Conservation (phyloP, 2,329 filamentous ascomycete genomes). For the Paramyrothecium roridum region DNA sequence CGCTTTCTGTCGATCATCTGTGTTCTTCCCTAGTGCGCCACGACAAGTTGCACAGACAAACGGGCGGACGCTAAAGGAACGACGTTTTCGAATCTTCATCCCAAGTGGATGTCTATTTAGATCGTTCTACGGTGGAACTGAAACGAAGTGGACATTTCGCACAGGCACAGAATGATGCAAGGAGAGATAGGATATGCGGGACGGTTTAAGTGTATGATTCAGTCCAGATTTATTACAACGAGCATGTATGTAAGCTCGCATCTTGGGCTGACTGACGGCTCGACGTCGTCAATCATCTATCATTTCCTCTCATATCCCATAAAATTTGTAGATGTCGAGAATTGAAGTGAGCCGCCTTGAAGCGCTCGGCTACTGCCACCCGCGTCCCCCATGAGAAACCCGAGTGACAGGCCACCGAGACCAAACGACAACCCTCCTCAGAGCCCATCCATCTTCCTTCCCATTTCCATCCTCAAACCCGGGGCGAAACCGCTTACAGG, state of each 20-base stretch:
- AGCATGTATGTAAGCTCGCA: not conserved
- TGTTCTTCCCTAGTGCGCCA: no score
- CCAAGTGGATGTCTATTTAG: no score
- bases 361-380: not conserved
- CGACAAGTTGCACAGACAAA: no score
- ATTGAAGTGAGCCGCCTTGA: not conserved
- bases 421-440: not conserved
- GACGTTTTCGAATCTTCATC: no score
- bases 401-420: not conserved
- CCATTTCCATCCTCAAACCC: not conserved
- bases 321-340: constrained; percentile 3
- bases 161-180: no score
- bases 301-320: constrained; percentile 10
- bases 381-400: not conserved
- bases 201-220: not conserved
- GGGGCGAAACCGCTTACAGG: constrained; percentile 13
- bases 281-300: constrained; percentile 2
- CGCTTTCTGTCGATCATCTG: no score
- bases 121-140: not conserved
- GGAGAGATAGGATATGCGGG: not conserved
- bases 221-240: constrained; percentile 2
- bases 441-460: not conserved
- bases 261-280: not conserved
- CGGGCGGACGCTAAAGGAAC: no score
- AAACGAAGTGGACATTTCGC: not conserved